A percentile compares a stretch with the other conserved stretches of the same genome.
phyloP scores from a whole-genome alignment of 1,284 basidiomycete species.

The Pulveroboletus sp. region DNA sequence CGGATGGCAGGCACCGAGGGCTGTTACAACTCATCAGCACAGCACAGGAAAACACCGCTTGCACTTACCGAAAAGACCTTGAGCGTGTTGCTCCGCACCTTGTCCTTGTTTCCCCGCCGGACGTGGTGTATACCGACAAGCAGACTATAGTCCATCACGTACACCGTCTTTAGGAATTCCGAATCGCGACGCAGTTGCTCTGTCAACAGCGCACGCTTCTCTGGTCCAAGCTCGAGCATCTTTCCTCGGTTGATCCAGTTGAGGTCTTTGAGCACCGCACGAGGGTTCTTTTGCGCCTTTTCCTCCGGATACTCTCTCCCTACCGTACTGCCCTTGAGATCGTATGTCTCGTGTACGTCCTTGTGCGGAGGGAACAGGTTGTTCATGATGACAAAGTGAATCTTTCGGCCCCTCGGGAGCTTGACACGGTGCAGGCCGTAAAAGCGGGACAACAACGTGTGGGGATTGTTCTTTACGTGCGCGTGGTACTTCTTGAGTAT shows the following conservation, averaged over 20 bases:
- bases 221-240: slow-evolving; percentile 86
- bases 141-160: slow-evolving; percentile 97
- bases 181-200: slow-evolving; percentile 90
- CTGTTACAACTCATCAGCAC: slow-evolving; percentile 38
- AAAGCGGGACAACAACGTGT: slow-evolving; percentile 91
- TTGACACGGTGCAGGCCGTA: slow-evolving; percentile 98
- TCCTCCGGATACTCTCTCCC: slow-evolving; percentile 90
- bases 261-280: slow-evolving; percentile 92
- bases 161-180: slow-evolving; percentile 78
- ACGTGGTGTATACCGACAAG: slow-evolving; percentile 95
- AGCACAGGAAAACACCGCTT: background rate
- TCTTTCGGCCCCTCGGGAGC: slow-evolving; percentile 90
- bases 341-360: slow-evolving; percentile 97
- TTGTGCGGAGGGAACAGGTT: slow-evolving; percentile 98
- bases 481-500: slow-evolving; percentile 87
- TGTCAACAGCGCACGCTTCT: slow-evolving; percentile 87
- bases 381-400: slow-evolving; percentile 99
- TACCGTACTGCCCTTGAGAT: slow-evolving; percentile 93
- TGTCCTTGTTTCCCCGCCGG: slow-evolving; percentile 87
- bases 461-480: slow-evolving; percentile 89
- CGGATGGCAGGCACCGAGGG: slow-evolving; percentile 61
- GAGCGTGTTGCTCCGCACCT: slow-evolving; percentile 85
- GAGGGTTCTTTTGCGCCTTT: slow-evolving; percentile 75
- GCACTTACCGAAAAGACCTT: slow-evolving; percentile 85
- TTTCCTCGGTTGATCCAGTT: slow-evolving; percentile 91